Conservation (phyloP, 139 green algal species). For the Tetradesmus lagerheimii region DNA sequence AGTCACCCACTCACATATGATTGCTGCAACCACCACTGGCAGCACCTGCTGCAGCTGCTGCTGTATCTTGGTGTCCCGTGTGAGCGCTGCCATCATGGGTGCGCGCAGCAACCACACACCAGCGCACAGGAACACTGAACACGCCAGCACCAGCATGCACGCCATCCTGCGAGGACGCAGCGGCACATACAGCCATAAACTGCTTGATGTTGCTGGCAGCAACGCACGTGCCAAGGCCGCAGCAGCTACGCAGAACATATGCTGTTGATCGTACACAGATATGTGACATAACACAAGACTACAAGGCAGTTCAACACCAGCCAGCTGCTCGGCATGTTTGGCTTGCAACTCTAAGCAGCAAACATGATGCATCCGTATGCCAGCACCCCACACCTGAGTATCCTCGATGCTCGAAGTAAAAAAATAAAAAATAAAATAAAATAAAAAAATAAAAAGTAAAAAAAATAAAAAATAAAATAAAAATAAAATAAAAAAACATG, state of each 20-base stretch:
- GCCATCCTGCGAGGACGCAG: conserved; percentile 4
- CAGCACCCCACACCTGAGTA: neutral
- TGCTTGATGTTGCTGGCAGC: no score
- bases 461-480: no score
- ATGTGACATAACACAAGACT: no score
- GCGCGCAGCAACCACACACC: neutral
- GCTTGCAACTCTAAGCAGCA: no score
- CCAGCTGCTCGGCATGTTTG: no score
- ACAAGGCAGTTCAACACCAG: no score
- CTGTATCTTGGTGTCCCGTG: neutral
- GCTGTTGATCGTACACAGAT: no score
- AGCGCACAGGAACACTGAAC: neutral
- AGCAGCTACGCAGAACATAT: neutral
- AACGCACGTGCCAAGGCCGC: neutral
- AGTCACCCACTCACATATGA: conserved; percentile 27
- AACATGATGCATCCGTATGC: no score
- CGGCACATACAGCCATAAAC: no score
- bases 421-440: no score
- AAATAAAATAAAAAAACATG: no score
- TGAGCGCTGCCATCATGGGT: neutral
- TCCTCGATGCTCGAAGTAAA: neutral
- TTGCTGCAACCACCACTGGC: conserved; percentile 37
- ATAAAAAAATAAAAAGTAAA: no score
- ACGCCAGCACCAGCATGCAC: neutral
- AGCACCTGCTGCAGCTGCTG: conserved; percentile 26